Evolutionary conservation across 129 eudicot genomes (phyloP), one percentile per base, ranked within the genome.

Genomic region (Sambucus nigra): DNA sequence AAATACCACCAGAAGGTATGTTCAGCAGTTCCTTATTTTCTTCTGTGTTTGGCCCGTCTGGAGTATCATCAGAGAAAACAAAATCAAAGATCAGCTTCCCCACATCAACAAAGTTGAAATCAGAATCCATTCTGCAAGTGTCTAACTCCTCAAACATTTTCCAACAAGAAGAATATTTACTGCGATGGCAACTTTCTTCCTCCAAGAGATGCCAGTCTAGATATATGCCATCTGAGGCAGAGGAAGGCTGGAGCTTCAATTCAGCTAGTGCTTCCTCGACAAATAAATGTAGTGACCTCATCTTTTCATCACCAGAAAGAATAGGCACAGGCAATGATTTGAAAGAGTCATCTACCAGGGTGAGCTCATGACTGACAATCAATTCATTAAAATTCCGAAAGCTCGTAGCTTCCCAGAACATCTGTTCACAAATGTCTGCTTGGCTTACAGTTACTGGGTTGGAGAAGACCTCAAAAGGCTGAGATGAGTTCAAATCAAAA

Each of bases 131-230:
- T 20, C 44, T 4, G 63, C 62, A 69, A 39, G 63, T 53, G 33
- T 75, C 83, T 51, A 80, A 53, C 50, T 77, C 89, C 65, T 55
- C 63, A 39, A 80, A 47, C 80, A 71, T 44, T 32, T 70, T 82
- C 67, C 65, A 44, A 47, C 63, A 59, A 25, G 74, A 59, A 25
- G 66, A 66, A 69, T 47, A 31, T 57, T 66, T 76, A 60, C 32
- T 55, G 35, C 29, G 56, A 57, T 47, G 65, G 72, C 74, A 66
- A 45, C 61, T 73, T 55, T 75, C 91, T 61, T 77, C 93, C 61
- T 73, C 89, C 51, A 92, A 63, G 22, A 82, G 41, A 66, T 80
- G 82, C 96, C 99, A 92, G 59, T 92, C 99, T 66, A 92, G 76
- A 72, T 92, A 92, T 56, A 92, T 78, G 66, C 74, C 92, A 80